Percentiles rank a stretch among this genome's conserved stretches.
phyloP scores from a whole-genome alignment of 139 green algal genomes.

The Gonium pectorale region DNA sequence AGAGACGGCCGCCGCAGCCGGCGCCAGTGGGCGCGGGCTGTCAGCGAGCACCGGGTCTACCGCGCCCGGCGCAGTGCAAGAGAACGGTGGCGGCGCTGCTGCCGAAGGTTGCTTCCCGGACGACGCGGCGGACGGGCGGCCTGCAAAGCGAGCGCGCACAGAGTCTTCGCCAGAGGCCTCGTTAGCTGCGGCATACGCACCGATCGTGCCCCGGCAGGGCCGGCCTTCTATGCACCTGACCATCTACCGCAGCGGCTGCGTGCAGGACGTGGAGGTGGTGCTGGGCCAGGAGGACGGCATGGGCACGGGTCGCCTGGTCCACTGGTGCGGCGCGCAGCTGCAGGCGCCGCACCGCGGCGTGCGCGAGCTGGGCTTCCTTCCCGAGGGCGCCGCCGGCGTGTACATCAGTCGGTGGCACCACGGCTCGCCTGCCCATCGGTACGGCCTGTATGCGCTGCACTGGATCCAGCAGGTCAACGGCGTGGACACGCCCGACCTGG shows the following conservation, averaged over 20 bases:
- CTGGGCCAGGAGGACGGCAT: conserved; percentile 79
- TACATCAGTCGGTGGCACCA: conserved; percentile 87
- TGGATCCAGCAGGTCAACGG: conserved; percentile 84
- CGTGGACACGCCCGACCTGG: conserved; percentile 76
- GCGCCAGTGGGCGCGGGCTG: too few relatives aligned
- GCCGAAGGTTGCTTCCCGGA: too few relatives aligned
- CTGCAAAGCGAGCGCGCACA: background rate
- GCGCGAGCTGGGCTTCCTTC: conserved; percentile 84
- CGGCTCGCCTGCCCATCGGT: conserved; percentile 85
- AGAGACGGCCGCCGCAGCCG: conserved; percentile 26
- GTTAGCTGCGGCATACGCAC: too few relatives aligned
- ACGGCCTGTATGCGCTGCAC: conserved; percentile 90
- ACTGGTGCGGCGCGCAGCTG: conserved; percentile 84
- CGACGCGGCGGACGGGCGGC: too few relatives aligned
- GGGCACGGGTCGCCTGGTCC: conserved; percentile 85
- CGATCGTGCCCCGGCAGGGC: background rate
- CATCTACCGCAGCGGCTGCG: conserved; percentile 56
- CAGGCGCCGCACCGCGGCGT: conserved; percentile 85
- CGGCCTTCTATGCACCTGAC: conserved; percentile 44
- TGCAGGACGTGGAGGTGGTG: conserved; percentile 70
- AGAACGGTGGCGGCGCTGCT: too few relatives aligned
- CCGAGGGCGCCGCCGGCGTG: conserved; percentile 54
- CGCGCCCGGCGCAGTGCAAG: too few relatives aligned
- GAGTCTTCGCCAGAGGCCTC: too few relatives aligned
- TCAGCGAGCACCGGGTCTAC: too few relatives aligned